Evolutionary conservation across 176 grass and related monocot species (phyloP).

Genomic region (Cenchrus fungigraminus): DNA sequence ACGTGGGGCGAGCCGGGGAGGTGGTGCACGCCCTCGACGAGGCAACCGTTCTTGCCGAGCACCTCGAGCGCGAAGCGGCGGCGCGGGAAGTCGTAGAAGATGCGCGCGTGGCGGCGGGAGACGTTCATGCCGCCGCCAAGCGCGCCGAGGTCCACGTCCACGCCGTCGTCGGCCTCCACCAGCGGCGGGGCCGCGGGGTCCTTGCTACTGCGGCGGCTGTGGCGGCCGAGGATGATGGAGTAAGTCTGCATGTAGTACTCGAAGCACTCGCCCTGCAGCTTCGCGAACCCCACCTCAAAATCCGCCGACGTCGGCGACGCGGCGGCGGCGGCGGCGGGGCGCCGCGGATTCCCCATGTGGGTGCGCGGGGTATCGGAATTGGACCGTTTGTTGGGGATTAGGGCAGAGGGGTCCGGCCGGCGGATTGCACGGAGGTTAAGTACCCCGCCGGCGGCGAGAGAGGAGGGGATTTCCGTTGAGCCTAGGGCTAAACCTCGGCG

Average conservation of each 20-base stretch:
- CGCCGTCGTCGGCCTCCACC: slow-evolving; percentile 49
- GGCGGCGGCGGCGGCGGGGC: slow-evolving; percentile 10
- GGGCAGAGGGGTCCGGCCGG: not conserved
- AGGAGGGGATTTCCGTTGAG: not conserved
- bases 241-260: slow-evolving; percentile 99
- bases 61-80: slow-evolving; percentile 85
- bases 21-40: slow-evolving; percentile 82
- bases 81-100: slow-evolving; percentile 77
- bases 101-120: slow-evolving; percentile 89
- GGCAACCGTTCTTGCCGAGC: slow-evolving; percentile 86
- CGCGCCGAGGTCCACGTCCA: slow-evolving; percentile 81
- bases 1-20: slow-evolving; percentile 53
- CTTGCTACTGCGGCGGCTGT: slow-evolving; percentile 74
- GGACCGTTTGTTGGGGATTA: slow-evolving; percentile 35
- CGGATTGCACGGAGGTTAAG: not conserved
- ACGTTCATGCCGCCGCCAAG: slow-evolving; percentile 90
- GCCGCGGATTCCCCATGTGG: slow-evolving; percentile 44
- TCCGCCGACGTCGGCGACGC: slow-evolving; percentile 36
- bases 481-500: not conserved
- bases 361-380: not conserved
- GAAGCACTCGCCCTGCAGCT: slow-evolving; percentile 88
- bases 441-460: not conserved
- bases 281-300: slow-evolving; percentile 80
- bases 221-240: slow-evolving; percentile 81
- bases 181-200: slow-evolving; percentile 37